Evolutionary conservation across 2,329 filamentous ascomycete genomes (phyloP).

Genomic region (Cytospora piceicola): DNA sequence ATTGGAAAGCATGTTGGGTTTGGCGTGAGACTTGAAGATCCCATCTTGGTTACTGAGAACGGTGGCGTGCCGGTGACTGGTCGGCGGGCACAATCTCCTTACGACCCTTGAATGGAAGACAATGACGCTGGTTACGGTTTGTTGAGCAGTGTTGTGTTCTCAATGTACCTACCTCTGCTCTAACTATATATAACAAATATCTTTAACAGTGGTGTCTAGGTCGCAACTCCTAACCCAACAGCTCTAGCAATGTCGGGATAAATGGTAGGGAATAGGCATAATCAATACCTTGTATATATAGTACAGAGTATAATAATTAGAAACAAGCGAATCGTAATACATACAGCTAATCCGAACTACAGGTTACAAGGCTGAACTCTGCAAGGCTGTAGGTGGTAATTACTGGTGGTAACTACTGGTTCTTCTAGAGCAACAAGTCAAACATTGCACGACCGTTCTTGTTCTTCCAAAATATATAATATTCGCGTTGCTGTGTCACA

Average conservation of each 20-base stretch:
- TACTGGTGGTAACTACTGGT: too few relatives aligned
- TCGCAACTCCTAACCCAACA: not conserved
- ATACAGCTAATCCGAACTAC: too few relatives aligned
- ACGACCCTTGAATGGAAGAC: slow-evolving; percentile 32
- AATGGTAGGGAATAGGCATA: too few relatives aligned
- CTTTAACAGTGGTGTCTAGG: not conserved
- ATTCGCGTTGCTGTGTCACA: not conserved
- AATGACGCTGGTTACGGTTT: not conserved
- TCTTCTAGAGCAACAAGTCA: too few relatives aligned
- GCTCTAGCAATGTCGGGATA: not conserved
- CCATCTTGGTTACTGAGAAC: slow-evolving; percentile 37
- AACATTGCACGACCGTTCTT: too few relatives aligned
- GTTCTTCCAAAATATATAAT: too few relatives aligned
- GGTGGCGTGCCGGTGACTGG: slow-evolving; percentile 38
- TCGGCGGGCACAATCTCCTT: slow-evolving; percentile 37
- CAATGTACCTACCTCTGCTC: not conserved
- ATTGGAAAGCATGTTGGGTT: slow-evolving; percentile 36
- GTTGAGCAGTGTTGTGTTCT: not conserved
- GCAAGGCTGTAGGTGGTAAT: too few relatives aligned
- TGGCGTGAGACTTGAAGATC: slow-evolving; percentile 38
- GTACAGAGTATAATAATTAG: too few relatives aligned
- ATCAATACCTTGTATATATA: too few relatives aligned
- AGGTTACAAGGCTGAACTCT: too few relatives aligned
- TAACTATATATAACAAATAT: not conserved
- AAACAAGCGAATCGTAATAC: too few relatives aligned